Evolutionary conservation across 2,329 filamentous ascomycete species (phyloP).

Genomic region (Pseudogymnoascus sp.): DNA sequence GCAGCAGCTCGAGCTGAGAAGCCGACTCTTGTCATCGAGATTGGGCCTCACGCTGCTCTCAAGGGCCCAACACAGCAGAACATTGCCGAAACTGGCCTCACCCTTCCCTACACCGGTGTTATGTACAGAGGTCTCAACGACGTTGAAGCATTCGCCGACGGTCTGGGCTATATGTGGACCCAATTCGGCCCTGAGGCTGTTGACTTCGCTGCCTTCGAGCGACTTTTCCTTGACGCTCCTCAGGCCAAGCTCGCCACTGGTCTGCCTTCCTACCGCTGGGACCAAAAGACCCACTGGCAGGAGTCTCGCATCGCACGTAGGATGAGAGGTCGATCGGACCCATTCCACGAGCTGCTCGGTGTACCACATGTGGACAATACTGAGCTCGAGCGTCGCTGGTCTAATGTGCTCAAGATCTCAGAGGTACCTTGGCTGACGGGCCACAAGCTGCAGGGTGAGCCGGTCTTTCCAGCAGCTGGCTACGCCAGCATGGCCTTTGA

Average conservation of each 20-base stretch:
- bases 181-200: background rate
- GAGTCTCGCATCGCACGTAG: conserved; percentile 11
- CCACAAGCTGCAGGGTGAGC: conserved; percentile 10
- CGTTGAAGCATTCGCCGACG: conserved; percentile 13
- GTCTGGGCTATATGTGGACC: conserved; percentile 11
- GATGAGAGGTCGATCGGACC: background rate
- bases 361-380: background rate
- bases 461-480: conserved; percentile 38
- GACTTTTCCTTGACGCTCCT: background rate
- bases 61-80: conserved; percentile 27
- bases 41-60: conserved; percentile 31
- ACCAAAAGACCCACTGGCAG: conserved; percentile 11
- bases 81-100: conserved; percentile 11
- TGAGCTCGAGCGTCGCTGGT: background rate
- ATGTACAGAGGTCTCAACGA: conserved; percentile 13
- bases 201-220: background rate
- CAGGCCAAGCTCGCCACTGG: conserved; percentile 2
- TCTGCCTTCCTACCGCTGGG: conserved; percentile 16
- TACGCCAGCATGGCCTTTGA: conserved; percentile 41
- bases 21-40: conserved; percentile 14
- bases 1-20: conserved; percentile 10
- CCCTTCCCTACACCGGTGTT: conserved; percentile 14
- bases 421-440: conserved; percentile 7
- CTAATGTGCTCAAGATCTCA: background rate
- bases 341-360: conserved; percentile 14